Evolutionary conservation across 768 basidiomycete genomes (phyloP).

Genomic region (Jaapia argillacea): DNA sequence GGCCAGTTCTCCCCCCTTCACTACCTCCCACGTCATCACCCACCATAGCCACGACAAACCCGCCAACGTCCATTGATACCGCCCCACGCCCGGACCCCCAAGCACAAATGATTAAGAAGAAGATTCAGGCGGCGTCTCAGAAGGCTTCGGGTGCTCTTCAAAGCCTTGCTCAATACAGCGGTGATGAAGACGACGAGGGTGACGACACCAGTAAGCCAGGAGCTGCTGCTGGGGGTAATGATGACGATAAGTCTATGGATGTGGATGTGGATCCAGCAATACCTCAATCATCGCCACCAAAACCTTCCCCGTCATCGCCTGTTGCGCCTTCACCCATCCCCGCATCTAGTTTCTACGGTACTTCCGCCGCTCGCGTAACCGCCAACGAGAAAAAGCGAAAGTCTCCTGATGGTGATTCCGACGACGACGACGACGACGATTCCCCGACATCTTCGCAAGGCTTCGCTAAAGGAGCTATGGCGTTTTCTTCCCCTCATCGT

Average conservation of each 20-base stretch:
- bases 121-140: conserved; percentile 31
- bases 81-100: conserved; percentile 35
- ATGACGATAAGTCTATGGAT: not conserved
- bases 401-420: conserved; percentile 22
- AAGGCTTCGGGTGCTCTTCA: conserved; percentile 23
- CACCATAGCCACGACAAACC: conserved; percentile 3
- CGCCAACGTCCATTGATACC: conserved; percentile 8
- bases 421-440: conserved; percentile 14
- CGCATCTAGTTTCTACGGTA: conserved; percentile 29
- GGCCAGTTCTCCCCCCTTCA: conserved; percentile 52
- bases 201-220: conserved; percentile 21
- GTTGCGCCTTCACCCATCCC: conserved; percentile 18
- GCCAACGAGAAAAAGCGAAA: conserved; percentile 30
- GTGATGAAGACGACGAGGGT: conserved; percentile 27
- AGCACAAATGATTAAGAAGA: conserved; percentile 39
- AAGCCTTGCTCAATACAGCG: conserved; percentile 29
- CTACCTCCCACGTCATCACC: conserved; percentile 13
- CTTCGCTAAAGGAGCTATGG: too few relatives aligned
- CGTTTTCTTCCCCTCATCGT: too few relatives aligned
- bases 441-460: conserved; percentile 6
- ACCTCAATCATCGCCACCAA: not conserved
- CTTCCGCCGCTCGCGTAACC: conserved; percentile 6
- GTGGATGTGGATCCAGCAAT: not conserved
- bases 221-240: not conserved
- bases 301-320: conserved; percentile 17